Conservation (phyloP, 1,139 yeast species). For the Candida sanyaensis region DNA sequence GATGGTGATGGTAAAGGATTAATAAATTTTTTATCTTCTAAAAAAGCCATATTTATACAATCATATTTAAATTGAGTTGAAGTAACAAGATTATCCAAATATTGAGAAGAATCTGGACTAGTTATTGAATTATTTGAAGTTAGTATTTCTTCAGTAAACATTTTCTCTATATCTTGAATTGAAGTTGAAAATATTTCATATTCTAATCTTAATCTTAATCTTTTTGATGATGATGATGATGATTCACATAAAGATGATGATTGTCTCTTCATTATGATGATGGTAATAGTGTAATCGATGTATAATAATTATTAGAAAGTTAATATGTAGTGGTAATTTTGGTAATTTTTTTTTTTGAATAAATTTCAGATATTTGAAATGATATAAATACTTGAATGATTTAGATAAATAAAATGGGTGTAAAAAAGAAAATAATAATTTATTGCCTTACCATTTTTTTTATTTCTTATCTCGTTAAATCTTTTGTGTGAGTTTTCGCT, state of each 20-base stretch:
- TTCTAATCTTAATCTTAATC: conserved; percentile 24
- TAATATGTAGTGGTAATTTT: no score
- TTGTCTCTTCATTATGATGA: conserved; percentile 8
- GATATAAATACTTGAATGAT: no score
- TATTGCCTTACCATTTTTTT: no score
- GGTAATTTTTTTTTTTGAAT: no score
- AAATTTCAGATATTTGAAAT: no score
- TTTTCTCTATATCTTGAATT: conserved; percentile 29
- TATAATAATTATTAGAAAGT: no score
- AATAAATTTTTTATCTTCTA: conserved; percentile 12
- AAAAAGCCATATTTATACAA: conserved; percentile 26
- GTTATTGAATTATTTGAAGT: background rate
- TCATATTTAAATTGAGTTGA: conserved; percentile 21
- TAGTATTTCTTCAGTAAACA: conserved; percentile 19
- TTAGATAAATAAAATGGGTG: no score
- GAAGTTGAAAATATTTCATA: conserved; percentile 31
- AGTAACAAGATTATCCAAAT: conserved; percentile 6
- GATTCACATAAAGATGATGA: conserved; percentile 5
- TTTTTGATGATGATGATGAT: conserved; percentile 16
- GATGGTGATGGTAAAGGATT: conserved; percentile 1
- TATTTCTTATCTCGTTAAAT: no score
- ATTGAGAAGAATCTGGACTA: conserved; percentile 8
- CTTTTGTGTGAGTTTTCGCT: no score
- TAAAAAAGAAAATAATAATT: no score
- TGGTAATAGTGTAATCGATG: background rate